Evolutionary conservation across 208 protist genomes (phyloP).

Genomic region (Vickermania ingenoplastis): DNA sequence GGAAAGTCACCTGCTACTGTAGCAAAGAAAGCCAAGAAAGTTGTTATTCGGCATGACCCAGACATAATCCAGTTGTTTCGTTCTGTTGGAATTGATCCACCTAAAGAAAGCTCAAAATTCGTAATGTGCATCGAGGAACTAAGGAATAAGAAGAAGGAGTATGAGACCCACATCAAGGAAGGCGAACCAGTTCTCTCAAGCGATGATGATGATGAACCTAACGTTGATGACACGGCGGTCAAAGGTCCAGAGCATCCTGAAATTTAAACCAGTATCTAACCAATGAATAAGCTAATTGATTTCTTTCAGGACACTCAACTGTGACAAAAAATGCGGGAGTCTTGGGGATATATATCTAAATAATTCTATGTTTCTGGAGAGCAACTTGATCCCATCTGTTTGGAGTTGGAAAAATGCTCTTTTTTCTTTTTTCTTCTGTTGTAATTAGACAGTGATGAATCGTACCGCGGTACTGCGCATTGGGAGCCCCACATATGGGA

Average conservation of each 20-base stretch:
- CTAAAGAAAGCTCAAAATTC: conserved; percentile 26
- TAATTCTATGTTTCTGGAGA: too few relatives aligned
- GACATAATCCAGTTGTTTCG: conserved; percentile 64
- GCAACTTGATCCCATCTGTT: too few relatives aligned
- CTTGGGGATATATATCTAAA: too few relatives aligned
- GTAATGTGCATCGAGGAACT: conserved; percentile 33
- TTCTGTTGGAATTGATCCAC: conserved; percentile 42
- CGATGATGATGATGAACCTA: conserved; percentile 58
- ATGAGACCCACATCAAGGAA: conserved; percentile 34
- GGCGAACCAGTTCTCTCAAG: conserved; percentile 47
- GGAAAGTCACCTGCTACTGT: conserved; percentile 32
- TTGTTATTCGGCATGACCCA: conserved; percentile 42
- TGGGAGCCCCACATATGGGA: conserved; percentile 62
- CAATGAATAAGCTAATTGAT: too few relatives aligned
- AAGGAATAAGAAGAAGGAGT: conserved; percentile 31
- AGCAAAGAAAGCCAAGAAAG: conserved; percentile 15
- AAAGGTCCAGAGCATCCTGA: too few relatives aligned
- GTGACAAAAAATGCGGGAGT: too few relatives aligned
- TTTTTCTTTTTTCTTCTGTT: too few relatives aligned
- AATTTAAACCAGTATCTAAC: too few relatives aligned
- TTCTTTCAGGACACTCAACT: too few relatives aligned
- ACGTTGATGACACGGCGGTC: too few relatives aligned
- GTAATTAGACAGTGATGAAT: too few relatives aligned
- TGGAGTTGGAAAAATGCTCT: too few relatives aligned
- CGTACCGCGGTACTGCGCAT: conserved; percentile 17